Conservation (phyloP, 768 basidiomycete species). For the Cytidiella melzeri region DNA sequence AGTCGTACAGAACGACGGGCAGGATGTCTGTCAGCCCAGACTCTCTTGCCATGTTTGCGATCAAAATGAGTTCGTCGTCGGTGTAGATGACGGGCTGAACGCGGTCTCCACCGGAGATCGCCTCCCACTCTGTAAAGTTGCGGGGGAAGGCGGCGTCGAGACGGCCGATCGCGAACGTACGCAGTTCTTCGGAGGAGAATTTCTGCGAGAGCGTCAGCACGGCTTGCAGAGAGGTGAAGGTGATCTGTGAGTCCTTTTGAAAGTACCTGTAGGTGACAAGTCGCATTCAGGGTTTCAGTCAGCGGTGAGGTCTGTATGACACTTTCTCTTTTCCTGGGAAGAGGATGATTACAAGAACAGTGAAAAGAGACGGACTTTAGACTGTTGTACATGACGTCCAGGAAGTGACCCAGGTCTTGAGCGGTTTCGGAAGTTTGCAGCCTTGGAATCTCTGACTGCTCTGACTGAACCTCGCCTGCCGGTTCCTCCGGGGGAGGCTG, state of each 20-base stretch:
- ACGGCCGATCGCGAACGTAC: conserved; percentile 3
- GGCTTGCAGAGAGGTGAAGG: not conserved
- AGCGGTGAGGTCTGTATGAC: not conserved
- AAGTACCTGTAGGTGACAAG: conserved; percentile 3
- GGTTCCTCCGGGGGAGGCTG: no score
- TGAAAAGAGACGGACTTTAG: not conserved
- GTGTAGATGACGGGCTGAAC: not conserved
- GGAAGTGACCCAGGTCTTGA: conserved; percentile 2
- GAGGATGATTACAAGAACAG: not conserved
- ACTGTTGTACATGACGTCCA: conserved; percentile 1
- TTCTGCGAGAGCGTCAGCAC: conserved; percentile 3
- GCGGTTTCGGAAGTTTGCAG: conserved; percentile 2
- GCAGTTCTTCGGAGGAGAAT: conserved; percentile 3
- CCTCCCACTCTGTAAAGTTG: conserved; percentile 1
- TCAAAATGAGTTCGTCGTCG: not conserved
- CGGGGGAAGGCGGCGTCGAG: conserved; percentile 3
- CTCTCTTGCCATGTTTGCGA: conserved; percentile 3
- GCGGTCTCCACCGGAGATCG: not conserved
- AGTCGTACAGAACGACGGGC: conserved; percentile 6
- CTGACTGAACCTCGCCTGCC: no score
- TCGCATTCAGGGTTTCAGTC: not conserved
- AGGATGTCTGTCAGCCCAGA: conserved; percentile 1
- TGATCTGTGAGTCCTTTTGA: not conserved
- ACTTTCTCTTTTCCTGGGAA: not conserved
- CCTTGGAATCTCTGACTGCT: no score